Evolutionary conservation across 768 basidiomycete species (phyloP).

Genomic region (Cubamyces sp.): DNA sequence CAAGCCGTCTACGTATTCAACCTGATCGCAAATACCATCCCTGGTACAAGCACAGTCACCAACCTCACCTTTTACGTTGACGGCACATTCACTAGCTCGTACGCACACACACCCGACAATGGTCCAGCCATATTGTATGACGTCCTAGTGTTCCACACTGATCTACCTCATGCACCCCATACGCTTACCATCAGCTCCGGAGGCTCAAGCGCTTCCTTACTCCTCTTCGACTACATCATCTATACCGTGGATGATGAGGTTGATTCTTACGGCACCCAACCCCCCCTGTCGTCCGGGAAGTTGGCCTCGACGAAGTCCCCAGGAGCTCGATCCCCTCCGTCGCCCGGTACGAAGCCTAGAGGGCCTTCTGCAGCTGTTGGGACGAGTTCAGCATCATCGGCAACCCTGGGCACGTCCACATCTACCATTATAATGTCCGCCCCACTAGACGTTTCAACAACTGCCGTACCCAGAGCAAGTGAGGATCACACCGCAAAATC

Average conservation of each 20-base stretch:
- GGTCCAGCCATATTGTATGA: constrained; percentile 1
- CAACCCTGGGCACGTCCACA: too few relatives aligned
- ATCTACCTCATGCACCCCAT: constrained; percentile 3
- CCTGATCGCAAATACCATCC: constrained; percentile 11
- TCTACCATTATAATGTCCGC: too few relatives aligned
- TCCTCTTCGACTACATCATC: constrained; percentile 23
- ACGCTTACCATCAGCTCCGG: constrained; percentile 10
- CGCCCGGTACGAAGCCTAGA: too few relatives aligned
- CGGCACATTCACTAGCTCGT: not conserved
- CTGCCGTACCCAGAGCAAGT: too few relatives aligned
- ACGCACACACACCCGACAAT: not conserved
- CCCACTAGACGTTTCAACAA: too few relatives aligned
- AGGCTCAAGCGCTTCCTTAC: not conserved
- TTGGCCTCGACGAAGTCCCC: too few relatives aligned
- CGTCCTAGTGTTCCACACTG: constrained; percentile 8
- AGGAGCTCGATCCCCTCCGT: too few relatives aligned
- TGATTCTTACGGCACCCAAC: too few relatives aligned
- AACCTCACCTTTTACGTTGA: constrained; percentile 21
- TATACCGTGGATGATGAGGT: constrained; percentile 12
- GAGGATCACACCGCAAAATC: not conserved
- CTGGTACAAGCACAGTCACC: constrained; percentile 2
- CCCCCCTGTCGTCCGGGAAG: too few relatives aligned
- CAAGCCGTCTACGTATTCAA: constrained; percentile 23
- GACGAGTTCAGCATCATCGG: too few relatives aligned
- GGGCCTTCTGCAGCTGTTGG: too few relatives aligned